phyloP scores from a whole-genome alignment of 257 asterid species.

The Coffea canephora region DNA sequence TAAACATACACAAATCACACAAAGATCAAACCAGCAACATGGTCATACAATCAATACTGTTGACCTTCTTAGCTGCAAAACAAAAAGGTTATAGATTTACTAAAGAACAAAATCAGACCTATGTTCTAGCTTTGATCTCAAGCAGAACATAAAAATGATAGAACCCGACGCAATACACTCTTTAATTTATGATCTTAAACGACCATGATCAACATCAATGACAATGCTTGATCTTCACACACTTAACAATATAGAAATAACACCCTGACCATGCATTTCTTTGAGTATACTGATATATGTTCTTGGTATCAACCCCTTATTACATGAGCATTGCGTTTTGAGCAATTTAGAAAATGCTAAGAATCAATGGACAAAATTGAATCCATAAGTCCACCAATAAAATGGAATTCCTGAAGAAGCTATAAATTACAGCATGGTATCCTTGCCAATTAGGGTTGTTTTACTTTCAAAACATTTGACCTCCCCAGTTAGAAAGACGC shows the following conservation, averaged over 20 bases:
- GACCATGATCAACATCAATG: neutral
- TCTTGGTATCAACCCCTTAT: neutral
- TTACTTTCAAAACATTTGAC: neutral
- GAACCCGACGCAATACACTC: neutral
- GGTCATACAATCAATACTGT: neutral
- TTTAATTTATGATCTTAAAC: neutral
- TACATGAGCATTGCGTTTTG: neutral
- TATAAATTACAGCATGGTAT: neutral
- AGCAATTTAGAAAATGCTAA: neutral
- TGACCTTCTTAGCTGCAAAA: neutral
- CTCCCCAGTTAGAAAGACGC: neutral
- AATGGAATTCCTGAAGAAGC: neutral
- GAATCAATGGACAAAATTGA: neutral
- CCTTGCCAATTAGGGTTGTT: neutral
- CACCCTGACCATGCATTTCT: neutral
- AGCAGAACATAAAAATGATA: neutral
- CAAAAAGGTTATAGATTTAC: neutral
- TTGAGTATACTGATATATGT: neutral
- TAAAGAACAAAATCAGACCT: neutral
- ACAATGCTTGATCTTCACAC: neutral
- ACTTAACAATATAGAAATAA: neutral
- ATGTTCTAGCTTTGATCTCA: neutral
- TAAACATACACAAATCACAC: neutral
- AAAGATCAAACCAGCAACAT: neutral
- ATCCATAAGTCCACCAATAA: neutral